These are phyloP conservation scores for Ophiorrhiza pumila DNA, from an alignment of 257 asterid species.

Conservation along the genomic window DNA sequence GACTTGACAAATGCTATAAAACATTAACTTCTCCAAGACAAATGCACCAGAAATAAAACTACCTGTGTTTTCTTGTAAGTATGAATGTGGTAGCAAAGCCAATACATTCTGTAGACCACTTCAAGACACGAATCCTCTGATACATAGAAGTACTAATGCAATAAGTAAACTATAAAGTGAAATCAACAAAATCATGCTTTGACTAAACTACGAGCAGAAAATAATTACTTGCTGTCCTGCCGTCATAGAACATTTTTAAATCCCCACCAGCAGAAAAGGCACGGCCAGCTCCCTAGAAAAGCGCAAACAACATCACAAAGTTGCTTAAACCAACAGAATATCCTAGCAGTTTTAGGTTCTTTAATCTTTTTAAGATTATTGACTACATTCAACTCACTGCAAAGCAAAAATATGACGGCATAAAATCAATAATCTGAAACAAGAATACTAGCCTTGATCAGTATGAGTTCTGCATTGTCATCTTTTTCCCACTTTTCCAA, in stretches of 20 bases:
- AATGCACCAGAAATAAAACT: neutral
- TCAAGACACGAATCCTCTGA: conserved; percentile 81
- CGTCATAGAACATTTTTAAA: conserved; percentile 79
- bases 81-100: conserved; percentile 97
- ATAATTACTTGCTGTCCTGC: conserved; percentile 60
- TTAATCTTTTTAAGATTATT: neutral
- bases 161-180: conserved; percentile 9
- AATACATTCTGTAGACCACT: conserved; percentile 89
- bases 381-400: neutral
- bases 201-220: conserved; percentile 7
- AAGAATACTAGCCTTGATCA: conserved; percentile 55
- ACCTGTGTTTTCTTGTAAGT: conserved; percentile 79
- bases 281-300: conserved; percentile 79
- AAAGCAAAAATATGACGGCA: neutral
- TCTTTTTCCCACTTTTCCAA: conserved; percentile 90
- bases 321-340: conserved; percentile 2
- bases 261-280: conserved; percentile 99
- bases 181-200: conserved; percentile 8
- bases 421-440: conserved; percentile 4
- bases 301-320: conserved; percentile 14
- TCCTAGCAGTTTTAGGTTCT: neutral
- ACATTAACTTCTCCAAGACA: neutral
- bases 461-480: conserved; percentile 62
- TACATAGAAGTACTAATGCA: conserved; percentile 7
- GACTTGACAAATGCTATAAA: neutral